Percentiles rank a stretch among this genome's conserved stretches.
Conservation (phyloP, 2,329 filamentous ascomycete genomes). For the Pseudocercospora eumusae region DNA sequence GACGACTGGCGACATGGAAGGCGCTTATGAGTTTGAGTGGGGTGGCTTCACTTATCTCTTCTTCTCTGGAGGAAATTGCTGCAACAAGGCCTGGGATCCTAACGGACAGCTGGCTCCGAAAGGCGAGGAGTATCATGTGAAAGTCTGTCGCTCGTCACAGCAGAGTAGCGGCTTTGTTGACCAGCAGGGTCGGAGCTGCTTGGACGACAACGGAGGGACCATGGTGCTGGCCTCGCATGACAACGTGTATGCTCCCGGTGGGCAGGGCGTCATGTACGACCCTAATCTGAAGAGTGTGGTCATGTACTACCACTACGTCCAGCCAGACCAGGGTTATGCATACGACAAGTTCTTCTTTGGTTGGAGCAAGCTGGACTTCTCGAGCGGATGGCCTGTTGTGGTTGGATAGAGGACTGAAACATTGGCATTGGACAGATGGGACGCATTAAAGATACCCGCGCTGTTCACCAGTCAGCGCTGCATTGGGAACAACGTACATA, state of each 20-base stretch:
- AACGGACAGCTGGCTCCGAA: conserved; percentile 37
- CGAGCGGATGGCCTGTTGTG: conserved; percentile 30
- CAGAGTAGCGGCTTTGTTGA: conserved; percentile 60
- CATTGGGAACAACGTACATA: background rate
- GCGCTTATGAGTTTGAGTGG: conserved; percentile 57
- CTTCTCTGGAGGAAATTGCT: conserved; percentile 43
- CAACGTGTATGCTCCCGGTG: conserved; percentile 64
- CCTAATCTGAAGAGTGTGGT: conserved; percentile 50
- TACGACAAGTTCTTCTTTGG: conserved; percentile 33
- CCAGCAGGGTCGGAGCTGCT: conserved; percentile 55
- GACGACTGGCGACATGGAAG: conserved; percentile 56
- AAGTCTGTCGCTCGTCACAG: conserved; percentile 58
- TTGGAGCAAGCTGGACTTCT: conserved; percentile 31
- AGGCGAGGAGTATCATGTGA: conserved; percentile 65
- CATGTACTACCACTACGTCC: conserved; percentile 63
- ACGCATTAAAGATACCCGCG: conserved; percentile 3
- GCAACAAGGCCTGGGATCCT: conserved; percentile 34
- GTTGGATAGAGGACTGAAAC: conserved; percentile 2
- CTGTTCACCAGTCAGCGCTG: conserved; percentile 3
- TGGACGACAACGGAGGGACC: conserved; percentile 58
- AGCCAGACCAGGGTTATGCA: conserved; percentile 25
- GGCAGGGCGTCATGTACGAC: conserved; percentile 61
- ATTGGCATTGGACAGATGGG: background rate
- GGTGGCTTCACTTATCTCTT: conserved; percentile 62
- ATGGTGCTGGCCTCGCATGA: conserved; percentile 62